Evolutionary conservation across 2,329 filamentous ascomycete species (phyloP).

Genomic region (Thielaviopsis euricoi): DNA sequence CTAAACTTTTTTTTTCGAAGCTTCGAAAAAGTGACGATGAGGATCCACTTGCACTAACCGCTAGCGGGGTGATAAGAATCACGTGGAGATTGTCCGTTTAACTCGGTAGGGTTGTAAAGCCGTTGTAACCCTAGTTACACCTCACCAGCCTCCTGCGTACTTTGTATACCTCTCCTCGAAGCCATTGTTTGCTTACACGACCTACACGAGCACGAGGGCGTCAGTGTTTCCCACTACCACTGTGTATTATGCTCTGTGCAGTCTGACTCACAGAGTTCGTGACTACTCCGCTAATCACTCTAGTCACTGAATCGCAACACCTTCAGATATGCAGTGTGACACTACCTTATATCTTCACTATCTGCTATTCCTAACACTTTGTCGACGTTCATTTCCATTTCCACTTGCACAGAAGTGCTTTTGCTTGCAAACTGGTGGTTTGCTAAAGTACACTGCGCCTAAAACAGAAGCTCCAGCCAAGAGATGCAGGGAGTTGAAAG

Average conservation of each 20-base stretch:
- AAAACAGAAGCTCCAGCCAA: not conserved
- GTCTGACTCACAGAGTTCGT: not conserved
- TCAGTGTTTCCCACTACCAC: not conserved
- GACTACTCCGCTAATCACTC: not conserved
- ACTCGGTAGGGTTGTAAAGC: not conserved
- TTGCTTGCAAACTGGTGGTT: not conserved
- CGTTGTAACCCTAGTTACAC: not conserved
- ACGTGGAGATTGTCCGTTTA: slow-evolving; percentile 7
- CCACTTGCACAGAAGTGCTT: not conserved
- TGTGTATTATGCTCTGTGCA: not conserved
- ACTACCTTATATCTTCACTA: not conserved
- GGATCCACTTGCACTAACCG: slow-evolving; percentile 7
- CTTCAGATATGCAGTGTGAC: not conserved
- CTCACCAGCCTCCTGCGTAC: not conserved
- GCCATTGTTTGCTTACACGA: too few relatives aligned
- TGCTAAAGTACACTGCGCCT: not conserved
- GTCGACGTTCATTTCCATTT: too few relatives aligned
- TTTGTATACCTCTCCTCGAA: too few relatives aligned
- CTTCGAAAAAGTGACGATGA: slow-evolving; percentile 10
- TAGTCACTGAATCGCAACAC: too few relatives aligned
- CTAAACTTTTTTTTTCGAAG: not conserved
- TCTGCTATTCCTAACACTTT: not conserved
- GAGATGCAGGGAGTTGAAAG: not conserved
- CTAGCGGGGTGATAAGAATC: slow-evolving; percentile 11
- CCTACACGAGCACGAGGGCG: too few relatives aligned